Base-by-base conservation (phyloP, 176 grass and related monocot genomes). In the Elaeis guineensis region DNA sequence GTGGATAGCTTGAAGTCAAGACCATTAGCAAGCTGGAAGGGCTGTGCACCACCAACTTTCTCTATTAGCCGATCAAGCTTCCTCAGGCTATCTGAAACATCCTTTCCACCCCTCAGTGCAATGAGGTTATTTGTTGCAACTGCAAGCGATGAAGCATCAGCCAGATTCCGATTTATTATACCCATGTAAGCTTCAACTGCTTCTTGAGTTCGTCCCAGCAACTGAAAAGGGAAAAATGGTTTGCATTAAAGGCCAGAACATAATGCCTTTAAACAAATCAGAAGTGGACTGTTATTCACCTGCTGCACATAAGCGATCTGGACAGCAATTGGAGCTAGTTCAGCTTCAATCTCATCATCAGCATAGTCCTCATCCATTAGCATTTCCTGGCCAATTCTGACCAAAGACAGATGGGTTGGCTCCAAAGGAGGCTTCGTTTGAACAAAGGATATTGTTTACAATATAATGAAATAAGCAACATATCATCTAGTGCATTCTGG, bases 241-340 rank as follows among this genome's bases (percentile, higher is more conserved):
- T 12, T 29, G 63, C 55, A 75, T 51, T 72, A 16, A 76, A 55
- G 71, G 48, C 49, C 28, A 11, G n/a, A 7, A 30, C 63, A 30
- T 67, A 52, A 25, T 44, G 35, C 35, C 9, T 44, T 12, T 12
- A 12, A 44, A 44, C 35, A 44, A 44, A 44, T 44, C 35, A 44
- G 35, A 44, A 44, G 35, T 44, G 9, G 15, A 28, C 35, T 52
- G 29, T 60, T 72, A 53, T 17, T 71, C 56, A 98, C 93, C 84
- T 98, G 84, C 12, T 78, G 84, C 61, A 89, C 84, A 72, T 92
- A 98, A 8, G 84, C 81, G 58, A 98, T 81, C 64, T 98, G 87
- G 50, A 77, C 79, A 81, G 81, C 63, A 14, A 98, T 83, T 50
- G 93, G 79, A 81, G 87, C 87, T 71, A 98, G 72, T 58, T 97